Conservation (phyloP, 805 yeast genomes). For the Spathaspora gorwiae region DNA sequence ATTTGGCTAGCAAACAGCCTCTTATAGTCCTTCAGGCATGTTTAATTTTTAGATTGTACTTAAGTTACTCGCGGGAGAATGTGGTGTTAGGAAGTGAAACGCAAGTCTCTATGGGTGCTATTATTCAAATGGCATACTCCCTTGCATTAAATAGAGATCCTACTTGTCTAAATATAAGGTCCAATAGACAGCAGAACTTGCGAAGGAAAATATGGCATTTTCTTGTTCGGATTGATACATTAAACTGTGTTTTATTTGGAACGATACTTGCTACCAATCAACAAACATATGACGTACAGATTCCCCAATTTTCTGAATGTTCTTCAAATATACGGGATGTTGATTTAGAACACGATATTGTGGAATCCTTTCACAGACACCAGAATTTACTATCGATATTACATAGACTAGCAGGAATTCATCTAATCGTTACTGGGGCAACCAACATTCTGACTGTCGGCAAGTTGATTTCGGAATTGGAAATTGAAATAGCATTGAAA, state of each 20-base stretch:
- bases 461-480: slow-evolving; percentile 1
- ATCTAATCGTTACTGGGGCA: slow-evolving; percentile 1
- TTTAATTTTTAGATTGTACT: slow-evolving; percentile 39
- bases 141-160: slow-evolving; percentile 35
- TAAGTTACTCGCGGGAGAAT: slow-evolving; percentile 20
- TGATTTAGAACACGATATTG: slow-evolving; percentile 6
- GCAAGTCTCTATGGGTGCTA: slow-evolving; percentile 11
- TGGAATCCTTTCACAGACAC: background rate
- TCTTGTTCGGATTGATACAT: slow-evolving; percentile 40
- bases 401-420: slow-evolving; percentile 1
- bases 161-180: slow-evolving; percentile 12
- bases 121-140: slow-evolving; percentile 27
- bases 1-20: slow-evolving; percentile 31
- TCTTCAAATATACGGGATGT: slow-evolving; percentile 7
- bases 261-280: slow-evolving; percentile 35
- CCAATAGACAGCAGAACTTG: slow-evolving; percentile 30
- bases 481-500: background rate
- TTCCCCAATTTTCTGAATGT: slow-evolving; percentile 31
- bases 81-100: slow-evolving; percentile 11
- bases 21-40: slow-evolving; percentile 45
- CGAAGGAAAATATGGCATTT: slow-evolving; percentile 60
- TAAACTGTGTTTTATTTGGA: slow-evolving; percentile 44
- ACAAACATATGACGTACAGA: slow-evolving; percentile 43
- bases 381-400: background rate
- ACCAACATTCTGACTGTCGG: background rate